Base-by-base conservation (phyloP, 2,329 filamentous ascomycete species). In the Sclerotinia borealis region DNA sequence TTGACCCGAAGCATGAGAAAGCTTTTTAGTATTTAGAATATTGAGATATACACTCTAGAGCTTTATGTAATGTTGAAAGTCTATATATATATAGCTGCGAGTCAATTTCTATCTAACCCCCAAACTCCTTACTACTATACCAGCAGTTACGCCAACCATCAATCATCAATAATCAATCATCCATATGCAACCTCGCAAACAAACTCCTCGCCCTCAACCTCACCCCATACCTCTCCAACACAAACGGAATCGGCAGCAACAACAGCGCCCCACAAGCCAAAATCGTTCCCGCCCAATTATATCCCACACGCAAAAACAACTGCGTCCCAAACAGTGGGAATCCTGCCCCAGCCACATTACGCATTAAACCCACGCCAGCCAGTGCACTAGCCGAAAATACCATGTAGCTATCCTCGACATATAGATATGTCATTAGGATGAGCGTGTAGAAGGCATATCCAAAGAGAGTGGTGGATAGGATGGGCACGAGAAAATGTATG, bases 381-480 rank as follows among this genome's bases (percentile, higher is more conserved):
- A 79, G 69, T 0, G 76, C 78, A 3, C 73, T 76, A 6, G 78
- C 78, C 6, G 74, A 76, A 55, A 74, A 75, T 2, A 76, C 73
- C 68, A 79, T 77, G 65, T 81, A 81, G 8, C 77, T 76, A 64
- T 81, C 79, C 60, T 80, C 79, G 2, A 78, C 79, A 64, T 80
- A 81, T 5, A 77, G 79, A 41, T 80, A 76, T 1, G 79, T 79
- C 74, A 80, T 80, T 3, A 82, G 72, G 52, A 81, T 81, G 0
- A 83, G 74, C 1, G 78, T 78, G 59, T 81, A 81, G 66, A 82
- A 81, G 5, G 76, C 78, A 73, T 78, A 80, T 0, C 80, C 81
- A 72, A 81, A 82, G 22, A 81, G 76, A 0, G 77, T 75, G 0
- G 78, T 79, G 2, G 79, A 80, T 17, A 83, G 68, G 5, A 83